Base-by-base conservation (phyloP, 108 stramenopile genomes). In the Cyclotella sp. region DNA sequence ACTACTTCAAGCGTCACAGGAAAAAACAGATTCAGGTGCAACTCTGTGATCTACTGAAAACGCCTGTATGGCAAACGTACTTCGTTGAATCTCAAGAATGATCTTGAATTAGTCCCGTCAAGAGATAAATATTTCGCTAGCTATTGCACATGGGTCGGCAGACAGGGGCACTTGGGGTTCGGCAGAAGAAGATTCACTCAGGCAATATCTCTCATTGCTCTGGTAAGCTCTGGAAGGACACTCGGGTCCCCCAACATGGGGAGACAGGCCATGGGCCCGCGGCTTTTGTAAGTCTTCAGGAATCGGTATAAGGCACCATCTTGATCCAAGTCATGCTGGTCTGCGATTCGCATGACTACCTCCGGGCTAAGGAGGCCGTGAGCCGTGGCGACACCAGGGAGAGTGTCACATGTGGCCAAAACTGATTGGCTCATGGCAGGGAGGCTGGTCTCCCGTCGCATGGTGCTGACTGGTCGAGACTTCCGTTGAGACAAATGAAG, bases 211-310 rank as follows among this genome's bases (percentile, higher is more conserved):
- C 93, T 74, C 91, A 94, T 91, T 8, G 93, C 93, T 53, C 75
- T 64, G n/a, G 93, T 94, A 30, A 94, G 63, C 61, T 91, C 87
- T 8, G 93, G 93, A 5, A 94, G 70, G 8, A 94, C 68, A 16
- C 83, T 76, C 9, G 90, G 88, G 73, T 94, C 91, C 18, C 87
- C 87, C 40, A 94, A 61, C 86, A 94, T 88, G 41, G 83, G 81
- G 3, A 94, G 79, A 73, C 93, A 94, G 28, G 93, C 90, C 86
- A 94, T 89, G 22, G 93, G 93, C 6, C 93, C 93, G 21, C 83
- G 60, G 61, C 77, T 53, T 40, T 71, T 64, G 76, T 94, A 94
- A 14, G 78, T 86, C 16, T 79, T 67, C 9, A 94, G 72, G 68
- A 94, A 94, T 30, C 55, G 59, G 30, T 72, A 55, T 4, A 87